Evolutionary conservation across 1,139 yeast species (phyloP).

Genomic region (Yamadazyma siamensis): DNA sequence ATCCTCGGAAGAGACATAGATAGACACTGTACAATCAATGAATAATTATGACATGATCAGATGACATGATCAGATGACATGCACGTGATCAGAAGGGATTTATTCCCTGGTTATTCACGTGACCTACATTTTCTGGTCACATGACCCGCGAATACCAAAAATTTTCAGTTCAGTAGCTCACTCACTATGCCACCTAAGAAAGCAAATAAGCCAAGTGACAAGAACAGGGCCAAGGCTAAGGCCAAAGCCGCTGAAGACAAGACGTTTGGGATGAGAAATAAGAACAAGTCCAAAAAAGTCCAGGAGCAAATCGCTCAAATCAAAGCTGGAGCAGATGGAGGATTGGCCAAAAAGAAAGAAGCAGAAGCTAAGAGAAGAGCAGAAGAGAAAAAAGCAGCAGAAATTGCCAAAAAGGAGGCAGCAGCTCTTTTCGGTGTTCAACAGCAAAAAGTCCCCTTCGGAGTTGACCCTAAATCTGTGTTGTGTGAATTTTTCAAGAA

Average conservation of each 20-base stretch:
- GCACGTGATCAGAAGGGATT: no score
- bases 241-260: slow-evolving; percentile 76
- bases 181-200: slow-evolving; percentile 64
- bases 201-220: slow-evolving; percentile 53
- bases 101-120: neutral
- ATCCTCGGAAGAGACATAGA: slow-evolving; percentile 3
- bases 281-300: slow-evolving; percentile 88
- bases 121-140: neutral
- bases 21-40: neutral
- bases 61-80: slow-evolving; percentile 1
- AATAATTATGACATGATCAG: neutral
- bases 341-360: slow-evolving; percentile 65
- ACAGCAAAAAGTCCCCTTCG: slow-evolving; percentile 88
- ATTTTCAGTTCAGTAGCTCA: slow-evolving; percentile 2
- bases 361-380: slow-evolving; percentile 72
- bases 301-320: slow-evolving; percentile 84
- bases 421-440: slow-evolving; percentile 71
- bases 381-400: slow-evolving; percentile 90
- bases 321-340: slow-evolving; percentile 58
- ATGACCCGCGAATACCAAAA: slow-evolving; percentile 7
- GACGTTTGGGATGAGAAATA: slow-evolving; percentile 92
- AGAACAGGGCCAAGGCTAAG: slow-evolving; percentile 66
- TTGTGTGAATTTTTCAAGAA: slow-evolving; percentile 88
- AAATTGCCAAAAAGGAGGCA: slow-evolving; percentile 84
- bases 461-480: slow-evolving; percentile 95